Base-by-base conservation (phyloP, 768 basidiomycete species). In the Cystobasidium tubakii region DNA sequence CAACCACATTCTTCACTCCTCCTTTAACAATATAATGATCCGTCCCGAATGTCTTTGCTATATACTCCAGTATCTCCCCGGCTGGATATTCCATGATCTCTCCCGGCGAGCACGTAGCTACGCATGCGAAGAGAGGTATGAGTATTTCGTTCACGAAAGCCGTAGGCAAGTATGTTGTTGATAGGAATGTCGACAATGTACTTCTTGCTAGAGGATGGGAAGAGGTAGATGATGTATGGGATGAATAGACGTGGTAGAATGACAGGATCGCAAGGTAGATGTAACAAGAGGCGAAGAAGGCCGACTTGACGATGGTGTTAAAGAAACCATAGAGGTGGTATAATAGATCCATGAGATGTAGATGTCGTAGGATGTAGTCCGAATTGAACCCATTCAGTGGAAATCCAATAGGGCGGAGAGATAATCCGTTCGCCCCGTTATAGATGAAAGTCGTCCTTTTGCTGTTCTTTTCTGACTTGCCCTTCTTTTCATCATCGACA, bases 71-170 rank as follows among this genome's bases (percentile, higher is more conserved):
- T 6, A 64, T 13, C 21, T 42, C 54, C 55, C 69, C 53, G 13
- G 42, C 57, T 6, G 31, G 44, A 54, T 50, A 31, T 31, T 44
- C 13, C 57, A 42, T 33, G 42, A 21, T 82, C 50, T 83, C 83
- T 0, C 87, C 83, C 1, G 88, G 86, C 0, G 90, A 90, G 73
- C 88, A 88, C 1, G 69, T 71, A 13, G 69, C 55, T n/a, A 90
- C 86, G 0, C 88, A 88, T 25, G 88, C 88, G 78, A 89, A 89
- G 43, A 90, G 78, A 0, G 89, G 88, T 0, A 87, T 77, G 54
- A 90, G 79, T 0, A 90, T 82, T 25, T 83, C 82, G 3, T 83
- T 80, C 15, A 85, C 82, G 79, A 89, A 74, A 6, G 70, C 3
- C 1, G 1, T 12, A 27, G 57, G 63, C 23, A 67, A 12, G 46